Evolutionary conservation across 1,284 basidiomycete genomes (phyloP).

Genomic region (Malassezia arunalokei): DNA sequence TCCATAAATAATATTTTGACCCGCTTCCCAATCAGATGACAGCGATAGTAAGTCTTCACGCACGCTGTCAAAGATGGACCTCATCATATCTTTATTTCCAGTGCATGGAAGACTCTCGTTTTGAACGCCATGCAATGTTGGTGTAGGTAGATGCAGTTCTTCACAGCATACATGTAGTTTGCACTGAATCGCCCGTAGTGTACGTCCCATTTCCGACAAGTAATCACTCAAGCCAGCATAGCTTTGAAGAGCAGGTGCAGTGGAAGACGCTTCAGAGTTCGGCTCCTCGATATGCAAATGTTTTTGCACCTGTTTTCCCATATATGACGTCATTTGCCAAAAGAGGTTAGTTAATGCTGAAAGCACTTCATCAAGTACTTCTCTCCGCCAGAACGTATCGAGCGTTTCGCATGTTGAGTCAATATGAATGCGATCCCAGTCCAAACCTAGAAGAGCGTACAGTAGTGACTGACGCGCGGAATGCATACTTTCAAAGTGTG

Average conservation of each 20-base stretch:
- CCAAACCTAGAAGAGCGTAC: slow-evolving; percentile 29
- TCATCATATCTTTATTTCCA: background rate
- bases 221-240: slow-evolving; percentile 29
- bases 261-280: background rate
- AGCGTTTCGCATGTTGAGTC: background rate
- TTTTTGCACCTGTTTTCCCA: background rate
- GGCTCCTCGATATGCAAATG: background rate
- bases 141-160: slow-evolving; percentile 20
- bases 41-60: slow-evolving; percentile 33
- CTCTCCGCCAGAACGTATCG: slow-evolving; percentile 7
- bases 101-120: background rate
- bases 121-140: slow-evolving; percentile 25
- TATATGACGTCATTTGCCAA: background rate
- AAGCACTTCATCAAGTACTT: slow-evolving; percentile 5
- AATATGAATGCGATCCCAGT: slow-evolving; percentile 8
- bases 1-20: slow-evolving; percentile 23
- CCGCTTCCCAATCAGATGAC: slow-evolving; percentile 39
- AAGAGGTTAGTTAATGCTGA: background rate
- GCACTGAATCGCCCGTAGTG: slow-evolving; percentile 41
- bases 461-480: slow-evolving; percentile 19
- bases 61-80: slow-evolving; percentile 28
- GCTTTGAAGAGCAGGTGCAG: background rate
- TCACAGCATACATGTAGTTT: slow-evolving; percentile 40
- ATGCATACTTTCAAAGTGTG: slow-evolving; percentile 36
- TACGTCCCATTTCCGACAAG: slow-evolving; percentile 27